A percentile compares a stretch with the other conserved stretches of the same genome.
These are phyloP conservation scores for Bertia moriformis DNA, from an alignment of 2,329 filamentous ascomycete species.

Conservation along the genomic window DNA sequence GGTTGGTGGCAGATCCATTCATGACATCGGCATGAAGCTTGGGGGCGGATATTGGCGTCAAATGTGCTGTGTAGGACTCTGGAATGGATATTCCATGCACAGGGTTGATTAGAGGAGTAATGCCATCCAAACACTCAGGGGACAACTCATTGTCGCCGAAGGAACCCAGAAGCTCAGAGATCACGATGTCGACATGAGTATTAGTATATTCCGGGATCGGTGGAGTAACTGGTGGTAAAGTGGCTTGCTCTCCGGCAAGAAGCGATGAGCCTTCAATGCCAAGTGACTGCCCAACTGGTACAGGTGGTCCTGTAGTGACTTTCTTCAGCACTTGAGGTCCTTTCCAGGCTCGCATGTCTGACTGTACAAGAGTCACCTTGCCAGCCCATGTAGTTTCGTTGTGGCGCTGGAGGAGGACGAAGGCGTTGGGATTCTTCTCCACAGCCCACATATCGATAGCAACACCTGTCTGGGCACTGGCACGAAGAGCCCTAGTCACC, in stretches of 20 bases:
- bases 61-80: constrained; percentile 78
- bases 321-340: constrained; percentile 44
- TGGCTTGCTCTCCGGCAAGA: background rate
- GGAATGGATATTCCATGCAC: constrained; percentile 85
- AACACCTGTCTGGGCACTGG: constrained; percentile 62
- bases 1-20: constrained; percentile 41
- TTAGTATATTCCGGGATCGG: too few species aligned
- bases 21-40: constrained; percentile 71
- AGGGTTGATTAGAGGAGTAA: constrained; percentile 72
- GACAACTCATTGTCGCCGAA: constrained; percentile 96
- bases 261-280: background rate
- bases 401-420: constrained; percentile 76
- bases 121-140: constrained; percentile 89
- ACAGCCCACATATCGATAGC: constrained; percentile 78
- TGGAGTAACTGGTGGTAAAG: too few species aligned
- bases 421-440: constrained; percentile 97
- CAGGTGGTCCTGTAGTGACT: constrained; percentile 23
- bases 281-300: background rate
- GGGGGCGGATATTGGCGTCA: constrained; percentile 82
- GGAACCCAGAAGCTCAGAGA: constrained; percentile 86
- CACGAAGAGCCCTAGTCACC: constrained; percentile 72
- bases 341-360: constrained; percentile 93
- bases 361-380: constrained; percentile 76
- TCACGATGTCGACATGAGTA: constrained; percentile 73
- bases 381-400: constrained; percentile 71